phyloP scores from a whole-genome alignment of 2,329 filamentous ascomycete genomes.

The Neophaeococcomyces aloes region DNA sequence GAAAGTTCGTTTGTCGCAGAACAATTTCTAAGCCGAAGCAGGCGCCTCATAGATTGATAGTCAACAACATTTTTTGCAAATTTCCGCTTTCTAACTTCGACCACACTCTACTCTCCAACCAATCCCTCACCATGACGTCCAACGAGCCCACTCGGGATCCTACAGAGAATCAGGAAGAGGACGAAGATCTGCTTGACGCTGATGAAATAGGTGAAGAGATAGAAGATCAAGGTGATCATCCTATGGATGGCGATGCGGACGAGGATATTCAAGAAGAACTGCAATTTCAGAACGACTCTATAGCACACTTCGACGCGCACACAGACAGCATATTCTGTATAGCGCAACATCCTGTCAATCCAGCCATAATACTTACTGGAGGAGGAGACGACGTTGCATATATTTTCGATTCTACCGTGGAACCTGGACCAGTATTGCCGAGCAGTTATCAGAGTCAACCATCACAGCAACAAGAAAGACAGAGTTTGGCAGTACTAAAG shows the following conservation, averaged over 20 bases:
- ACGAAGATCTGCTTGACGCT: conserved; percentile 60
- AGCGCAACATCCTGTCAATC: conserved; percentile 74
- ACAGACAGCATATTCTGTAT: conserved; percentile 91
- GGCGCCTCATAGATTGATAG: not conserved
- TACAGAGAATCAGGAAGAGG: conserved; percentile 28
- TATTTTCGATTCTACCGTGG: conserved; percentile 60
- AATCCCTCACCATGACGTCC: conserved; percentile 10
- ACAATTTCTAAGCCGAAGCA: conserved; percentile 6
- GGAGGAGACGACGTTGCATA: conserved; percentile 80
- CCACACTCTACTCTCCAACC: not conserved
- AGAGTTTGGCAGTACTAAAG: conserved; percentile 54
- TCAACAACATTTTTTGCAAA: too few species aligned
- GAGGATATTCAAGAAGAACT: conserved; percentile 57
- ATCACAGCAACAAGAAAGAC: conserved; percentile 46
- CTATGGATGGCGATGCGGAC: conserved; percentile 60
- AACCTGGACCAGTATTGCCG: conserved; percentile 60
- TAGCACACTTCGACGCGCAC: conserved; percentile 83
- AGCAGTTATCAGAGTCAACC: conserved; percentile 62
- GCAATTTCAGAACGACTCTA: conserved; percentile 77
- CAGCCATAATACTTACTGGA: conserved; percentile 73
- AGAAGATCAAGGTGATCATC: conserved; percentile 57
- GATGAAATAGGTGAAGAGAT: conserved; percentile 73
- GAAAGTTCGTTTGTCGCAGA: conserved; percentile 1
- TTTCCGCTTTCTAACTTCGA: not conserved
- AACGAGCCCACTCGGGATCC: conserved; percentile 15